Conservation (phyloP, 768 basidiomycete genomes). For the Naganishia vishniacii region DNA sequence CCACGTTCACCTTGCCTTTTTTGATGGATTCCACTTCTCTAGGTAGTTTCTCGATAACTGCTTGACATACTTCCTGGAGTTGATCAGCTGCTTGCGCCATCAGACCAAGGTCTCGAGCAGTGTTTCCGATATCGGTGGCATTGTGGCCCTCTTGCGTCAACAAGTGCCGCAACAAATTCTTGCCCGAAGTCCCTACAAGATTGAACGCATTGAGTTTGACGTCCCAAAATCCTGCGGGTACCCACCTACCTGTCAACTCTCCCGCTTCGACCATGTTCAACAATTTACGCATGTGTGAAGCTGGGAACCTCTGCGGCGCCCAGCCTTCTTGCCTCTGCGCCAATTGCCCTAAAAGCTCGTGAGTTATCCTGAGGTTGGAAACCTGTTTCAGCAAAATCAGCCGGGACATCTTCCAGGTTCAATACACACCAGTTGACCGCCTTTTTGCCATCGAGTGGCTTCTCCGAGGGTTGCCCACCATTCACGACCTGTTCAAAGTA, state of each 20-base stretch:
- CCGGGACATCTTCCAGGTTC: neutral
- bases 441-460: slow-evolving; percentile 56
- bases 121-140: slow-evolving; percentile 17
- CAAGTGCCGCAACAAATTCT: slow-evolving; percentile 67
- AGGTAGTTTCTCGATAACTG: slow-evolving; percentile 64
- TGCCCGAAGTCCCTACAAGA: slow-evolving; percentile 66
- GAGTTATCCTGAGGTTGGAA: slow-evolving; percentile 59
- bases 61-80: slow-evolving; percentile 55
- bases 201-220: neutral
- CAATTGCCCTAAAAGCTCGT: slow-evolving; percentile 78
- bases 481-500: slow-evolving; percentile 73
- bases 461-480: slow-evolving; percentile 45
- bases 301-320: slow-evolving; percentile 58
- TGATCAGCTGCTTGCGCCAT: slow-evolving; percentile 19
- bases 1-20: slow-evolving; percentile 66
- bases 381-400: slow-evolving; percentile 8
- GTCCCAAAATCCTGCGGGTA: neutral
- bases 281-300: slow-evolving; percentile 65
- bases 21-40: slow-evolving; percentile 62
- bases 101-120: slow-evolving; percentile 24
- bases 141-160: slow-evolving; percentile 50
- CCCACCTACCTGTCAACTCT: slow-evolving; percentile 63
- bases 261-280: slow-evolving; percentile 66
- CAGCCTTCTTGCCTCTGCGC: slow-evolving; percentile 58
- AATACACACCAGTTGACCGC: slow-evolving; percentile 74